Conservation (phyloP, 768 basidiomycete genomes). For the Lactifluus volemus region DNA sequence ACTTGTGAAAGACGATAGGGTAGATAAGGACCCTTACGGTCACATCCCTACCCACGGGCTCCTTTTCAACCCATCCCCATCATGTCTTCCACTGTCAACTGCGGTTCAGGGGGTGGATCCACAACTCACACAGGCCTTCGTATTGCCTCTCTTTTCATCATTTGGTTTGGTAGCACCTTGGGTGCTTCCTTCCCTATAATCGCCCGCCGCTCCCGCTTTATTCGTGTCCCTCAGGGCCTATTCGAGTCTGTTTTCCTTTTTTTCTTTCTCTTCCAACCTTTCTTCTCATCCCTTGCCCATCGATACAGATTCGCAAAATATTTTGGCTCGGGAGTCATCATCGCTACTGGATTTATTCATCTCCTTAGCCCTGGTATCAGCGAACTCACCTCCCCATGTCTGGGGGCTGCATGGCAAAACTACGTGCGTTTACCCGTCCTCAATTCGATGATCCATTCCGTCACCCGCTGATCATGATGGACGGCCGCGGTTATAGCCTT, state of each 20-base stretch:
- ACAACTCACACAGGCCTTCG: slow-evolving; percentile 44
- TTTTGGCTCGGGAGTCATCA: slow-evolving; percentile 15
- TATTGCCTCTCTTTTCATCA: slow-evolving; percentile 67
- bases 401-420: slow-evolving; percentile 55
- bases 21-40: slow-evolving; percentile 6
- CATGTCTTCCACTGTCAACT: slow-evolving; percentile 23
- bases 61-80: not conserved
- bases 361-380: slow-evolving; percentile 58
- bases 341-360: slow-evolving; percentile 13
- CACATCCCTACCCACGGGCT: not conserved
- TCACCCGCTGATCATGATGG: not conserved
- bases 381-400: slow-evolving; percentile 61
- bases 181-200: slow-evolving; percentile 71
- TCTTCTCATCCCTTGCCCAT: not conserved
- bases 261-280: not conserved
- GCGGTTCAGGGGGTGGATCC: slow-evolving; percentile 45
- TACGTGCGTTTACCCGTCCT: slow-evolving; percentile 47
- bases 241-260: slow-evolving; percentile 51
- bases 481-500: slow-evolving; percentile 49
- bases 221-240: slow-evolving; percentile 48
- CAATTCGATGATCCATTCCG: not conserved
- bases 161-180: slow-evolving; percentile 46
- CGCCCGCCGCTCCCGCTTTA: slow-evolving; percentile 39
- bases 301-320: slow-evolving; percentile 15
- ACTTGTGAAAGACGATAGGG: too few species aligned